Evolutionary conservation across 176 grass and related monocot species (phyloP).

Genomic region (Elymus sibiricus): DNA sequence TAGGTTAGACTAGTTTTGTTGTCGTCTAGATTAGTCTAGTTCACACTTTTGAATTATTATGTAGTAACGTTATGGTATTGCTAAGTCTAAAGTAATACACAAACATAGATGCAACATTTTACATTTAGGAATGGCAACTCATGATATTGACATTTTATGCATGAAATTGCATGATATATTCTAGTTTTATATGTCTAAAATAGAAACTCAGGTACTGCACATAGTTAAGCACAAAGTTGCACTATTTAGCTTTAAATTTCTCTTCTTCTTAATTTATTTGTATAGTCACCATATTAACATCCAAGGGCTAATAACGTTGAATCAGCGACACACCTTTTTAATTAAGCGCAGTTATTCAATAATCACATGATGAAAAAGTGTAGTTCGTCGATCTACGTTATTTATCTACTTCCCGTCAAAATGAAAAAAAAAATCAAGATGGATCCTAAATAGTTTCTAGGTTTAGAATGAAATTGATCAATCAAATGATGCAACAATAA

Average conservation of each 20-base stretch:
- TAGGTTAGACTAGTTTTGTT: neutral
- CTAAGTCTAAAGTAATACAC: neutral
- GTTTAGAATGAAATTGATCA: neutral
- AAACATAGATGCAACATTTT: neutral
- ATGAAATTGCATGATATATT: neutral
- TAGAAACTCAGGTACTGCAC: neutral
- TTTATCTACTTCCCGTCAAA: neutral
- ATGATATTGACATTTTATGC: neutral
- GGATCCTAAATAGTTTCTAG: neutral
- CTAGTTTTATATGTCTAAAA: neutral
- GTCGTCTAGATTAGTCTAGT: neutral
- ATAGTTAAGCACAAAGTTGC: neutral
- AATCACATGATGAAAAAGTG: neutral
- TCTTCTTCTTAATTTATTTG: neutral
- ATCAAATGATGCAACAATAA: neutral
- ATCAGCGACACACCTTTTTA: neutral
- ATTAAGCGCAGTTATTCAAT: too few species aligned
- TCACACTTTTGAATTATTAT: neutral
- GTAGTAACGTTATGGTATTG: neutral
- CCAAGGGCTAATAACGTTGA: neutral
- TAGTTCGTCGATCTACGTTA: neutral
- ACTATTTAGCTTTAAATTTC: neutral
- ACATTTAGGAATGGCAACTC: neutral
- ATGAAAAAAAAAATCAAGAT: neutral
- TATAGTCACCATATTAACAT: neutral